Conservation (phyloP, 2,329 filamentous ascomycete genomes). For the Thielaviopsis ethacetica region DNA sequence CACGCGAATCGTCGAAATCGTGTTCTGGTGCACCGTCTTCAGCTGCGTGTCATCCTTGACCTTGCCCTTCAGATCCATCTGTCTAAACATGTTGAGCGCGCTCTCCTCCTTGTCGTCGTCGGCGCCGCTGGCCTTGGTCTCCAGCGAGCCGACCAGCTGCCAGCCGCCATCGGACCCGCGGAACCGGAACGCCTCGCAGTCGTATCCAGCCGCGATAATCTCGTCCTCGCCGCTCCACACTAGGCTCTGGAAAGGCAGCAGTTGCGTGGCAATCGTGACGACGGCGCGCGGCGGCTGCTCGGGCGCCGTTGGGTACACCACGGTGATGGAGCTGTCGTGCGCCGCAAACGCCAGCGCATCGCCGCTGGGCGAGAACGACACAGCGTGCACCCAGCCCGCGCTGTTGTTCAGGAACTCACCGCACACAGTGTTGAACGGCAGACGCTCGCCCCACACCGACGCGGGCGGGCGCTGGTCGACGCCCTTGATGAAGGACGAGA, state of each 20-base stretch:
- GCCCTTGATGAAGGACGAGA: conserved; percentile 93
- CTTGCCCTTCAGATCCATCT: conserved; percentile 98
- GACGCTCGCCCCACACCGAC: conserved; percentile 79
- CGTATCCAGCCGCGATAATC: conserved; percentile 89
- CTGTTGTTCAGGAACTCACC: conserved; percentile 94
- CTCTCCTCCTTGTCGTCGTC: conserved; percentile 66
- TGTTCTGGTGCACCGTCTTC: conserved; percentile 94
- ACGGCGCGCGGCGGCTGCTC: conserved; percentile 86
- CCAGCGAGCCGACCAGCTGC: conserved; percentile 68
- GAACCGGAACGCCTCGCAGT: conserved; percentile 80
- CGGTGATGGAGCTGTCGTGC: conserved; percentile 90
- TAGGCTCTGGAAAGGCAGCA: conserved; percentile 81
- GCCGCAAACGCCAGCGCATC: conserved; percentile 86
- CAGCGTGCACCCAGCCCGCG: conserved; percentile 89
- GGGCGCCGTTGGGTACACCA: conserved; percentile 83
- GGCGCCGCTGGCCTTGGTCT: conserved; percentile 50
- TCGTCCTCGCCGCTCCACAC: conserved; percentile 86
- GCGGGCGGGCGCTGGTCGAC: conserved; percentile 75
- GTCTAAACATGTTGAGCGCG: conserved; percentile 92
- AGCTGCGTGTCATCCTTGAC: conserved; percentile 81
- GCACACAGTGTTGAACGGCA: conserved; percentile 97
- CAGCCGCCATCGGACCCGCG: conserved; percentile 64
- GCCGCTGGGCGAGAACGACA: conserved; percentile 82
- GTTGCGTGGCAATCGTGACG: conserved; percentile 73
- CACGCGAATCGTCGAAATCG: conserved; percentile 66